phyloP scores from a whole-genome alignment of 768 basidiomycete genomes.

The Tylopilus sp. region DNA sequence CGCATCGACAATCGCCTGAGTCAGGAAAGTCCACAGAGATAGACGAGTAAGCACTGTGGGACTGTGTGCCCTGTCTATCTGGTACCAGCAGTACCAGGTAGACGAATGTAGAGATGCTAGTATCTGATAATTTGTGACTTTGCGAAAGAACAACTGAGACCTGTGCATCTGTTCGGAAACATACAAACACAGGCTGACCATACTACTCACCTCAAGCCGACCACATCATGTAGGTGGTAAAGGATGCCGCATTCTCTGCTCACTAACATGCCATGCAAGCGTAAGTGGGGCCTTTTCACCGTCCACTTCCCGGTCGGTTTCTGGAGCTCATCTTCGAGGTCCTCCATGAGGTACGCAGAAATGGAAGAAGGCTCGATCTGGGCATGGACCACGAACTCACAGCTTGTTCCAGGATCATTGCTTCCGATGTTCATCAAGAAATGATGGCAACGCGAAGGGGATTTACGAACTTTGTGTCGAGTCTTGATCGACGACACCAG shows the following conservation, averaged over 20 bases:
- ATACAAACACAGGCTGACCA: neutral
- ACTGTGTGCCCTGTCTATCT: constrained; percentile 71
- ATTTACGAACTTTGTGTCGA: constrained; percentile 28
- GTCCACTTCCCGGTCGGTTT: constrained; percentile 72
- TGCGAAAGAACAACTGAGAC: constrained; percentile 65
- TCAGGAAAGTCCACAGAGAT: too few relatives aligned
- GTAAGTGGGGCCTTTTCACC: constrained; percentile 50
- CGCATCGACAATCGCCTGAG: too few relatives aligned
- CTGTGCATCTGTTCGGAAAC: too few relatives aligned
- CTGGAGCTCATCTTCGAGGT: constrained; percentile 71
- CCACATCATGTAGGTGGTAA: constrained; percentile 59
- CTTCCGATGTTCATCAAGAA: constrained; percentile 32
- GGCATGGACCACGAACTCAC: constrained; percentile 63
- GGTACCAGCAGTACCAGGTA: constrained; percentile 67
- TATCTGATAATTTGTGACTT: constrained; percentile 74
- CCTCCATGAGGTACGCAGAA: too few relatives aligned
- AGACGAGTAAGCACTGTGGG: too few relatives aligned
- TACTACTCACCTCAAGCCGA: constrained; percentile 60
- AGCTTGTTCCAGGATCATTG: constrained; percentile 44
- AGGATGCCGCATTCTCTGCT: constrained; percentile 81
- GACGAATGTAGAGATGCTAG: too few relatives aligned
- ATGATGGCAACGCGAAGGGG: neutral
- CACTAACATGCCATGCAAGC: constrained; percentile 61
- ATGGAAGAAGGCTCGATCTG: too few relatives aligned
- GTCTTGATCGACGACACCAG: constrained; percentile 57